phyloP scores from a whole-genome alignment of 352 stramenopile genomes.

The Globisporangium recalcitrans region DNA sequence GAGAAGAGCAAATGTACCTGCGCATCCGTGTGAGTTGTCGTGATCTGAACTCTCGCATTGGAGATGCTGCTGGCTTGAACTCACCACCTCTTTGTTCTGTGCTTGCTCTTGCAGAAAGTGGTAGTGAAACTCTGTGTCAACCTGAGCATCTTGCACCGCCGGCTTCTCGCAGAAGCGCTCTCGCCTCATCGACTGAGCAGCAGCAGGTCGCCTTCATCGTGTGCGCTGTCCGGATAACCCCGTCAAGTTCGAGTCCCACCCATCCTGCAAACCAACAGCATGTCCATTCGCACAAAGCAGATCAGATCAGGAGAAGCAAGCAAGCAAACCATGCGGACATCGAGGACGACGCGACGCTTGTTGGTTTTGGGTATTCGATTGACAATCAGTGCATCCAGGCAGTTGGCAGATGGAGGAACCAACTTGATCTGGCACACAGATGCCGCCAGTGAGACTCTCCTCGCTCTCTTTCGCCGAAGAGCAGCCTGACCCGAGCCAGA shows the following conservation, averaged over 20 bases:
- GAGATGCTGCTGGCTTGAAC: not conserved
- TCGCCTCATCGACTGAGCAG: not conserved
- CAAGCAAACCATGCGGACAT: no score
- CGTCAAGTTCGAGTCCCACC: not conserved
- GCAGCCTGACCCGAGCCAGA: not conserved
- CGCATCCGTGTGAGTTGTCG: slow-evolving; percentile 35
- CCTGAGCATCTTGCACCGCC: slow-evolving; percentile 13
- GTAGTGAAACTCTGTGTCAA: slow-evolving; percentile 27
- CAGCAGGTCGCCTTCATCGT: not conserved
- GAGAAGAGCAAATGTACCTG: slow-evolving; percentile 42
- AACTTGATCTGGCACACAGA: not conserved
- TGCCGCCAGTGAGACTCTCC: not conserved
- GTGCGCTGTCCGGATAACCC: not conserved
- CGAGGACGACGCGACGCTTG: not conserved
- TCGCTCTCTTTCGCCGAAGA: not conserved
- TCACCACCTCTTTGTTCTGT: not conserved
- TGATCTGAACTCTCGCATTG: not conserved
- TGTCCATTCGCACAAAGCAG: not conserved
- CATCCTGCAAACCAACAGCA: not conserved
- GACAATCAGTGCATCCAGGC: not conserved
- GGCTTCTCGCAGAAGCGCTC: slow-evolving; percentile 9
- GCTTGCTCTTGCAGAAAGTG: slow-evolving; percentile 25
- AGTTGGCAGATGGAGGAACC: not conserved
- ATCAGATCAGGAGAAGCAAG: no score
- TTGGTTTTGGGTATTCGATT: not conserved